Evolutionary conservation across 2,329 filamentous ascomycete species (phyloP).

Genomic region (Metarhizium robertsii): DNA sequence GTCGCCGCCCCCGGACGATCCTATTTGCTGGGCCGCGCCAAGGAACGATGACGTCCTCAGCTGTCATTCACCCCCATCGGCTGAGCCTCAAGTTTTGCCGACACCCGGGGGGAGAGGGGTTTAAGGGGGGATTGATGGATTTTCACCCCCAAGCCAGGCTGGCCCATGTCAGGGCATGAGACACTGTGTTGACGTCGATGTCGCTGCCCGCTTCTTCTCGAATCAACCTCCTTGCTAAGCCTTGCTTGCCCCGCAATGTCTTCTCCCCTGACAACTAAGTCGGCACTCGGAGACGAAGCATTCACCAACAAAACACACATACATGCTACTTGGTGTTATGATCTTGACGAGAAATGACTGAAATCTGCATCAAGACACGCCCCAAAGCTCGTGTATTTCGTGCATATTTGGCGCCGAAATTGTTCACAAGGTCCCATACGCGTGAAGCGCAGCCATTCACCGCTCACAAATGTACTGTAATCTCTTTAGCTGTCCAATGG

Average conservation of each 20-base stretch:
- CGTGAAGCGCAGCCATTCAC: no score
- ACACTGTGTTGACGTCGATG: conserved; percentile 4
- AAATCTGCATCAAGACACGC: no score
- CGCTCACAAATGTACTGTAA: no score
- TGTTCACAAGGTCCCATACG: no score
- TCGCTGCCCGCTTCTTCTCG: conserved; percentile 3
- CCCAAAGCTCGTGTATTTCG: no score
- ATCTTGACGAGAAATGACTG: no score
- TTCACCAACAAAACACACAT: no score
- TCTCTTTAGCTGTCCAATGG: no score
- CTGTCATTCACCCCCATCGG: conserved; percentile 7
- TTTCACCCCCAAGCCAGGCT: background rate
- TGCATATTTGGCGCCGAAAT: no score
- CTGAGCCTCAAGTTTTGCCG: conserved; percentile 3
- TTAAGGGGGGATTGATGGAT: background rate
- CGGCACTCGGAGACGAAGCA: background rate
- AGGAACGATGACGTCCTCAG: conserved; percentile 9
- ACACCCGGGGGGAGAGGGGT: background rate
- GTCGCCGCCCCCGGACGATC: conserved; percentile 1
- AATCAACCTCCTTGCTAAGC: conserved; percentile 4
- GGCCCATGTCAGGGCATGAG: conserved; percentile 4
- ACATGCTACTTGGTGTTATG: no score
- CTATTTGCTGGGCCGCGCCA: conserved; percentile 4
- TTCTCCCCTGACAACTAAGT: background rate
- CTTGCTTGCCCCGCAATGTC: background rate